Conservation (phyloP, 345 rosid species). For the Cochlearia excelsa region DNA sequence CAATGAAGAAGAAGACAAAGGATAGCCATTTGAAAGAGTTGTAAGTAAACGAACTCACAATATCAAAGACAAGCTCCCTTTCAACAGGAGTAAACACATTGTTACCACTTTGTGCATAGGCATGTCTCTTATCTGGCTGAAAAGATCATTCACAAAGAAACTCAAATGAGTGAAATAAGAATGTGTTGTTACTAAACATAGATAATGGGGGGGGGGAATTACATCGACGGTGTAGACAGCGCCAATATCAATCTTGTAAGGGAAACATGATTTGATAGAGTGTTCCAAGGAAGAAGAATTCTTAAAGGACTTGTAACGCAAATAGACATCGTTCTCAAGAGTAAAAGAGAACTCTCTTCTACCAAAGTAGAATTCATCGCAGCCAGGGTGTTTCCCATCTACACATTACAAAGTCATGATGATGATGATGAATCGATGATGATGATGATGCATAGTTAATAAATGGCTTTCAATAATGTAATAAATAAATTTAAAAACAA, state of each 20-base stretch:
- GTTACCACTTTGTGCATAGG: constrained; percentile 65
- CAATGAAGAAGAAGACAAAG: not conserved
- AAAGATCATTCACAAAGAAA: too few relatives aligned
- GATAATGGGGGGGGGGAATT: too few relatives aligned
- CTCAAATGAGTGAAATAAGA: too few relatives aligned
- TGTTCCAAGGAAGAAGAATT: constrained; percentile 54
- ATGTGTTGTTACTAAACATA: too few relatives aligned
- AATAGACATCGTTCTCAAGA: constrained; percentile 63
- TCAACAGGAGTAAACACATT: constrained; percentile 83
- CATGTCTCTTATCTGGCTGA: constrained; percentile 82
- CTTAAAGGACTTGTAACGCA: constrained; percentile 75
- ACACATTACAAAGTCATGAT: constrained; percentile 21
- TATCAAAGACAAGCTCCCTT: constrained; percentile 85
- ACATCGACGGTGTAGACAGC: constrained; percentile 62
- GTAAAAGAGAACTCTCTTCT: constrained; percentile 90
- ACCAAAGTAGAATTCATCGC: constrained; percentile 65
- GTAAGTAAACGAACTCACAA: constrained; percentile 43
- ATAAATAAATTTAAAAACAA: too few relatives aligned
- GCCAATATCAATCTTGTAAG: constrained; percentile 84
- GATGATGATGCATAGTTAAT: too few relatives aligned
- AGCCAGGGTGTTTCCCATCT: constrained; percentile 96
- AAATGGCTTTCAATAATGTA: too few relatives aligned
- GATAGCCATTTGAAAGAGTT: not conserved
- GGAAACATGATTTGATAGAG: constrained; percentile 59
- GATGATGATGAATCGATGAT: not conserved